Base-by-base conservation (phyloP, 257 asterid genomes). In the Solanum tarijense region DNA sequence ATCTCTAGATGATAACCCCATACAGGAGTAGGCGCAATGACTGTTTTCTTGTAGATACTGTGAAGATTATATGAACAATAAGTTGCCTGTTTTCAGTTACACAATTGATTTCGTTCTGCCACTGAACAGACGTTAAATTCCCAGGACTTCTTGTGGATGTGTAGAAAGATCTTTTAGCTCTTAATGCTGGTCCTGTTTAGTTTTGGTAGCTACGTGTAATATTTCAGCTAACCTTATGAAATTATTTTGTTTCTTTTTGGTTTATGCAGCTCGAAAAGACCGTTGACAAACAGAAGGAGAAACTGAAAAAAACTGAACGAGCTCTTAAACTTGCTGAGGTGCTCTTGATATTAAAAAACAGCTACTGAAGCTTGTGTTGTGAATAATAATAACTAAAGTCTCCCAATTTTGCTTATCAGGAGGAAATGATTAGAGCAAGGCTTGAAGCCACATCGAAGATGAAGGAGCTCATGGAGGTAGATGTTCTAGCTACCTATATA, bases 311-410 rank as follows among this genome's bases (percentile, higher is more conserved):
- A 94, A 95, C 98, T 90, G 95, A 95, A 89, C 96, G 98, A 21
- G 98, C 99, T 86, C 99, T 95, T 93, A 94, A 92, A 87, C 91
- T 94, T 88, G 98, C 99, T 35, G 99, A 97, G 98, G 99, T 93
- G 89, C 88, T 89, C 78, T 76, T 65, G 69, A 82, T 81, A 18
- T 46, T 86, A 36, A 14, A 36, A 9, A 39, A 35, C 78, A 85
- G 72, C 35, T 71, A 89, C 74, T 69, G 48, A 46, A 20, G 34
- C 88, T 76, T 75, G 62, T 69, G 55, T 21, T 9, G 65, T 46
- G 16, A 71, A 68, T 75, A 84, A 34, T 83, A 71, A 46, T 89
- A 48, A 32, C 48, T 75, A 55, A 81, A 73, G 85, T n/a, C 36
- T 58, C 14, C 23, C 83, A 86, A 65, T 69, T 79, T 83, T 86